Evolutionary conservation across 768 basidiomycete genomes (phyloP).

Genomic region (Suillus plorans): DNA sequence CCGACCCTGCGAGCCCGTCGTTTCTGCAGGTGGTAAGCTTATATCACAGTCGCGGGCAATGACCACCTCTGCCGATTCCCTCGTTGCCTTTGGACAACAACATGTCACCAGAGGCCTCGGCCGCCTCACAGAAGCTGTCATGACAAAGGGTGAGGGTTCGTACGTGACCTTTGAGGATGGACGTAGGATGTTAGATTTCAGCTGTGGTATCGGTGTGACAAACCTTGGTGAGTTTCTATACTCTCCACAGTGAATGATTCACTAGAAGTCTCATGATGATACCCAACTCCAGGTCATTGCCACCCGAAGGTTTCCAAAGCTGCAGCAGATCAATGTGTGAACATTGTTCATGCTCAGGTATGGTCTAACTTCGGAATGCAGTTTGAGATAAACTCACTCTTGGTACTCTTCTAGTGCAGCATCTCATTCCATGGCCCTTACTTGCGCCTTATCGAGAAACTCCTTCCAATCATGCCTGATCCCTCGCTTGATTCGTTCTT

Average conservation of each 20-base stretch:
- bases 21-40: not conserved
- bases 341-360: constrained; percentile 78
- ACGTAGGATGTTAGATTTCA: constrained; percentile 77
- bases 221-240: constrained; percentile 59
- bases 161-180: constrained; percentile 76
- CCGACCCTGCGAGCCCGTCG: not conserved
- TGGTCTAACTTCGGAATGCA: constrained; percentile 6
- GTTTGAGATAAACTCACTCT: not conserved
- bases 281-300: constrained; percentile 62
- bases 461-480: constrained; percentile 89
- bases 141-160: constrained; percentile 69
- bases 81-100: constrained; percentile 39
- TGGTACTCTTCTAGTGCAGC: constrained; percentile 61
- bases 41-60: constrained; percentile 15
- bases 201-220: constrained; percentile 85
- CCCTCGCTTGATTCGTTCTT: constrained; percentile 92
- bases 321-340: constrained; percentile 85
- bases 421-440: constrained; percentile 88
- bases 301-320: constrained; percentile 85
- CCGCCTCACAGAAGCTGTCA: constrained; percentile 49
- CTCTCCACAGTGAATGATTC: not conserved
- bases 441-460: constrained; percentile 78
- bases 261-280: not conserved
- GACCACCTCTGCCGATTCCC: constrained; percentile 19
- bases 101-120: constrained; percentile 48